Conservation (phyloP, 257 asterid genomes). For the Solanum sejunctum region DNA sequence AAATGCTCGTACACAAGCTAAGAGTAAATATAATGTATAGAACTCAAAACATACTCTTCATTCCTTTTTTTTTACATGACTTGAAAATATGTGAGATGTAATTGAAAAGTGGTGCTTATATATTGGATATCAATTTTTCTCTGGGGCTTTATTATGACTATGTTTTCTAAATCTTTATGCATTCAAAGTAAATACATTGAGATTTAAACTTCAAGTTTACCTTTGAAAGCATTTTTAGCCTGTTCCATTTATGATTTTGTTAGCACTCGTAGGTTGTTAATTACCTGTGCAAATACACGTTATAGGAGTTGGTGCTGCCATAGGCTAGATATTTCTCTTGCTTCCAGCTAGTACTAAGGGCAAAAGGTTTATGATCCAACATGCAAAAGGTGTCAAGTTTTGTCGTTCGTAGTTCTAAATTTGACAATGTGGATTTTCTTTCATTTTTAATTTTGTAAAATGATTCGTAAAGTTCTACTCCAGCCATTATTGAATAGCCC, state of each 20-base stretch:
- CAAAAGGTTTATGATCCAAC: constrained; percentile 83
- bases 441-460: constrained; percentile 2
- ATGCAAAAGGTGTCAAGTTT: constrained; percentile 50
- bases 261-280: neutral
- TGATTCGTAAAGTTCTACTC: constrained; percentile 11
- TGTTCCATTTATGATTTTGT: neutral
- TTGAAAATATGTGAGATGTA: too few species aligned
- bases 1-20: too few species aligned
- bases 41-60: too few species aligned
- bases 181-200: neutral
- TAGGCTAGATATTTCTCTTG: constrained; percentile 87
- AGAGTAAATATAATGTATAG: too few species aligned
- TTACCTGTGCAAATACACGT: constrained; percentile 56
- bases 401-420: neutral
- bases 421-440: neutral
- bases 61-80: too few species aligned
- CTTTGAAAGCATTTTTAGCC: neutral
- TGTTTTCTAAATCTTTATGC: neutral
- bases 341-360: constrained; percentile 89
- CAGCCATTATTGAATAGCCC: constrained; percentile 92
- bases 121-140: too few species aligned
- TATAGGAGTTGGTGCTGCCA: constrained; percentile 71
- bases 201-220: neutral
- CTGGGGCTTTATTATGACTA: too few species aligned
- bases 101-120: too few species aligned